phyloP scores from a whole-genome alignment of 345 rosid genomes.

The Jatropha curcas region DNA sequence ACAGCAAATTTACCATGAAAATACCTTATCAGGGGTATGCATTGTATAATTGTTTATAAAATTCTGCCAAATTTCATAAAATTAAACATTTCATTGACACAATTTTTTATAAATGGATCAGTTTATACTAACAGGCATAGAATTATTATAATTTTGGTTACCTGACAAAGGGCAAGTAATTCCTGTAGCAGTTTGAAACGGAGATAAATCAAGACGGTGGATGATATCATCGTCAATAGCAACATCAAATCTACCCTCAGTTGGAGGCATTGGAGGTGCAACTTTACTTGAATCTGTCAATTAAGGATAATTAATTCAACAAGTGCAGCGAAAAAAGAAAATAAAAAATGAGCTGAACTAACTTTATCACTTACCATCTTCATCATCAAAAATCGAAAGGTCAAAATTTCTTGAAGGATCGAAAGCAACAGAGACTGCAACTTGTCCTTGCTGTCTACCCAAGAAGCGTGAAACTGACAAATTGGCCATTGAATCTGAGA shows the following conservation, averaged over 20 bases:
- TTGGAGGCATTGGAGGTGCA: constrained; percentile 78
- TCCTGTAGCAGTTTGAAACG: constrained; percentile 64
- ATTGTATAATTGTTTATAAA: too few relatives aligned
- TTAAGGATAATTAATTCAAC: not conserved
- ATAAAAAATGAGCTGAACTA: not conserved
- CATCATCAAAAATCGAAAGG: constrained; percentile 50
- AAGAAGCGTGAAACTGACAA: constrained; percentile 2
- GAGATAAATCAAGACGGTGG: constrained; percentile 62
- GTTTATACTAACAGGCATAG: too few relatives aligned
- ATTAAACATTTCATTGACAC: too few relatives aligned
- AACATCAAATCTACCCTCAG: constrained; percentile 66
- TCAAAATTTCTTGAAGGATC: constrained; percentile 86
- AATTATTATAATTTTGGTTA: constrained; percentile 18
- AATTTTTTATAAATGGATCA: too few relatives aligned
- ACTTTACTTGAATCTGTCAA: constrained; percentile 50
- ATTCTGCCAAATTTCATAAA: too few relatives aligned
- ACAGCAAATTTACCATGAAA: not conserved
- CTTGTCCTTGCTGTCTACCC: constrained; percentile 24
- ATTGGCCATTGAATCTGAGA: constrained; percentile 20
- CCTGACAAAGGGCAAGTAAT: constrained; percentile 62
- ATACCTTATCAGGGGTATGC: not conserved
- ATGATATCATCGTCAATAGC: constrained; percentile 56
- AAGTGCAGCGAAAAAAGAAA: not conserved
- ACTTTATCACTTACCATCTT: constrained; percentile 41
- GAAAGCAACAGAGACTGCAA: constrained; percentile 67